A percentile compares a stretch with the other conserved stretches of the same genome.
Conservation (phyloP, 2,329 filamentous ascomycete species). For the Ramichloridium luteum region DNA sequence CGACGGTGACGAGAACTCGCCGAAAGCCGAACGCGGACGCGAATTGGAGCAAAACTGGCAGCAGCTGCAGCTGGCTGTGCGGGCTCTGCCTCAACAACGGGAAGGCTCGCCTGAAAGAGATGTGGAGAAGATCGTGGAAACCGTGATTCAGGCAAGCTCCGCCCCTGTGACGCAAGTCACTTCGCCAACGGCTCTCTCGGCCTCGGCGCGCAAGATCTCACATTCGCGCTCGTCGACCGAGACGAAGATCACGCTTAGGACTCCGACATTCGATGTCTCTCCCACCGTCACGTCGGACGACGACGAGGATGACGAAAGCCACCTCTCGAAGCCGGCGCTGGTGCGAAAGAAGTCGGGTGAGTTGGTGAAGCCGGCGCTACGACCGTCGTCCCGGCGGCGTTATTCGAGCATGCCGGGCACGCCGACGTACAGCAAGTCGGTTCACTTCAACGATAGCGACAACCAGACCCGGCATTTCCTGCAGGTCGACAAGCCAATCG, state of each 20-base stretch:
- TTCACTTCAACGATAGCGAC: constrained; percentile 95
- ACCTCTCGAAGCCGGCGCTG: constrained; percentile 62
- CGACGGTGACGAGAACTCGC: constrained; percentile 54
- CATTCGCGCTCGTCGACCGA: constrained; percentile 50
- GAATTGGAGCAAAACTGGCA: constrained; percentile 38
- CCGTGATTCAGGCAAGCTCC: constrained; percentile 14
- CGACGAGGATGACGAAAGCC: constrained; percentile 39
- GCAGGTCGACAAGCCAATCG: constrained; percentile 85
- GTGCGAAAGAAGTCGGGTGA: constrained; percentile 97
- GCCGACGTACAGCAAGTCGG: constrained; percentile 86
- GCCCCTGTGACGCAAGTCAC: constrained; percentile 24
- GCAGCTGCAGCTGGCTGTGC: constrained; percentile 72
- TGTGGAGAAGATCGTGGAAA: constrained; percentile 7
- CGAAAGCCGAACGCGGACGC: constrained; percentile 21
- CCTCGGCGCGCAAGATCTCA: constrained; percentile 47
- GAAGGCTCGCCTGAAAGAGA: constrained; percentile 42
- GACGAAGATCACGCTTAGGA: constrained; percentile 37
- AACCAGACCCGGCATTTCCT: constrained; percentile 95
- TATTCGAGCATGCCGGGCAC: constrained; percentile 97
- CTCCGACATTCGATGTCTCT: constrained; percentile 32
- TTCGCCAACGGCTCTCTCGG: constrained; percentile 35
- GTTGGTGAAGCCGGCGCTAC: constrained; percentile 81
- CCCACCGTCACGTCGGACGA: constrained; percentile 35
- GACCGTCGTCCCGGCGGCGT: constrained; percentile 63
- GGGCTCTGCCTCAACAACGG: constrained; percentile 58